phyloP scores from a whole-genome alignment of 495 filamentous ascomycete genomes.

The Durotheca rogersii region DNA sequence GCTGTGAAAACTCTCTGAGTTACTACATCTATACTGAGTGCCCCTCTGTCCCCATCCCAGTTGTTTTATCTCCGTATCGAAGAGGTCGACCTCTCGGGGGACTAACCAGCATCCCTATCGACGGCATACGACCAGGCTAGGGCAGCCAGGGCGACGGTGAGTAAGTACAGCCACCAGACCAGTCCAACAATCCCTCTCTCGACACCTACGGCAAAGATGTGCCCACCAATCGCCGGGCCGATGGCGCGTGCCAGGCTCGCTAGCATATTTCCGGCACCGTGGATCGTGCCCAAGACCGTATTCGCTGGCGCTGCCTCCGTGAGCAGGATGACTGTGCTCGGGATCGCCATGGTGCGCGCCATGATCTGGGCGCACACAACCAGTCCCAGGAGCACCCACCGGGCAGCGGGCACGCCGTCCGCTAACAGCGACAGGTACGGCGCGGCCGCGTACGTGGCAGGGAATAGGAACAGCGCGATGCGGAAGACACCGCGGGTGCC shows the following conservation, averaged over 20 bases:
- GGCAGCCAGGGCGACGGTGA: slow-evolving; percentile 33
- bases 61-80: too few relatives aligned
- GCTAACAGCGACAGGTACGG: slow-evolving; percentile 68
- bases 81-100: too few relatives aligned
- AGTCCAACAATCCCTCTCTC: slow-evolving; percentile 64
- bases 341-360: slow-evolving; percentile 70
- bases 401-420: slow-evolving; percentile 19
- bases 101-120: slow-evolving; percentile 10
- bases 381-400: slow-evolving; percentile 57
- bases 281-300: slow-evolving; percentile 64
- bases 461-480: slow-evolving; percentile 61
- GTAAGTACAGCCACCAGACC: slow-evolving; percentile 66
- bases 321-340: slow-evolving; percentile 66
- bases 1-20: too few relatives aligned
- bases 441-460: slow-evolving; percentile 62
- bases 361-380: slow-evolving; percentile 68
- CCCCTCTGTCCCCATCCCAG: too few relatives aligned
- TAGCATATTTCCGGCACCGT: slow-evolving; percentile 68
- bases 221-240: slow-evolving; percentile 66
- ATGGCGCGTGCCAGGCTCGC: slow-evolving; percentile 60
- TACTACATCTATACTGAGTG: too few relatives aligned
- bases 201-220: slow-evolving; percentile 63
- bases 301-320: slow-evolving; percentile 67
- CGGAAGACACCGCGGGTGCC: slow-evolving; percentile 64
- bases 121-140: slow-evolving; percentile 32